These are phyloP conservation scores for Ganoderma sinense DNA, from an alignment of 1,284 basidiomycete genomes.

Conservation along the genomic window DNA sequence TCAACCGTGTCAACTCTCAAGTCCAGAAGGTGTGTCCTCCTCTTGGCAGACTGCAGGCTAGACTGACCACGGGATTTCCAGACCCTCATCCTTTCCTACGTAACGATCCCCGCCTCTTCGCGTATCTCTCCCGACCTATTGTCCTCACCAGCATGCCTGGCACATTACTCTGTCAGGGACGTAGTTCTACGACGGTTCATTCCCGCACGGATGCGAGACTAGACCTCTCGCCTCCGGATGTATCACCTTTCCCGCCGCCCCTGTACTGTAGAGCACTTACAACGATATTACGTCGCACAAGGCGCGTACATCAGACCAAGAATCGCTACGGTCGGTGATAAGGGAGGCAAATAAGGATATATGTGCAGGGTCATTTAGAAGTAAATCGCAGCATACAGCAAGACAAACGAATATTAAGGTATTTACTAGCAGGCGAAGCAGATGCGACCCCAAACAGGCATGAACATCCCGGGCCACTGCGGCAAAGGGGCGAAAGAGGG, in stretches of 20 bases:
- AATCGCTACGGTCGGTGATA: background rate
- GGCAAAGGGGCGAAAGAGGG: background rate
- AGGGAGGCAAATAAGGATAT: slow-evolving; percentile 4
- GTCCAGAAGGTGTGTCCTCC: slow-evolving; percentile 84
- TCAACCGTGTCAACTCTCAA: slow-evolving; percentile 96
- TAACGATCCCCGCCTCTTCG: slow-evolving; percentile 83
- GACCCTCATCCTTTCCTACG: slow-evolving; percentile 91
- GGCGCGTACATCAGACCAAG: background rate
- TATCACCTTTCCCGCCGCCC: background rate
- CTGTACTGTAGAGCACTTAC: background rate
- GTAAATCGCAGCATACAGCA: background rate
- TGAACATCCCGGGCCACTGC: background rate
- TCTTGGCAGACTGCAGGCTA: background rate
- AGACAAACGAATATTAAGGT: background rate
- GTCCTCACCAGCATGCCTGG: slow-evolving; percentile 73
- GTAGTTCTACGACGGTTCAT: slow-evolving; percentile 89
- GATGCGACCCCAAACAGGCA: background rate
- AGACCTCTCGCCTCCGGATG: slow-evolving; percentile 23
- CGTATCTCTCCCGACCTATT: slow-evolving; percentile 61
- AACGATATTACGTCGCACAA: background rate
- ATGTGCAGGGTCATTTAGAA: background rate
- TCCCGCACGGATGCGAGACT: slow-evolving; percentile 93
- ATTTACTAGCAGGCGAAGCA: background rate
- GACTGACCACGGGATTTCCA: slow-evolving; percentile 40
- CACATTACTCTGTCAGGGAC: slow-evolving; percentile 84